Evolutionary conservation across 2,329 filamentous ascomycete genomes (phyloP).

Genomic region (Orbilia blumenaviensis): DNA sequence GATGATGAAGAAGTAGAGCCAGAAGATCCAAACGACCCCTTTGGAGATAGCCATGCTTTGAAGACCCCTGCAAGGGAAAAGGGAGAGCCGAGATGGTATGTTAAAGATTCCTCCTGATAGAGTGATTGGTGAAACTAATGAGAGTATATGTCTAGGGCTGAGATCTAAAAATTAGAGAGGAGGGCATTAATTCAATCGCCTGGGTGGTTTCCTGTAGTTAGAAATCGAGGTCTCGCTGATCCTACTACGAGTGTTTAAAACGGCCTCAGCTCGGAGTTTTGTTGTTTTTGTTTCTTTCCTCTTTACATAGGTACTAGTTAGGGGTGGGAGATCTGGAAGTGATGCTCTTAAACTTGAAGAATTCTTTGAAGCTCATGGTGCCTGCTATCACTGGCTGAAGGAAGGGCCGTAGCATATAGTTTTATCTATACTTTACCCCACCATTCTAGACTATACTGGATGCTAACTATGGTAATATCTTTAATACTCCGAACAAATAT

Average conservation of each 20-base stretch:
- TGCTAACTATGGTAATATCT: too few relatives aligned
- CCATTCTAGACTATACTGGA: too few relatives aligned
- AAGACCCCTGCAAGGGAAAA: constrained; percentile 65
- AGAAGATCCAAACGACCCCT: constrained; percentile 80
- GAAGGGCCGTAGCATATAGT: too few relatives aligned
- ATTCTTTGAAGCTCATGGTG: too few relatives aligned
- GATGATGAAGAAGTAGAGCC: constrained; percentile 69
- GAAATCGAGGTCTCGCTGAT: not conserved
- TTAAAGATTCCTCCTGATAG: not conserved
- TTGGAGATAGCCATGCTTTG: constrained; percentile 81
- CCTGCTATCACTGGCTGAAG: too few relatives aligned
- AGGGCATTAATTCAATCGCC: not conserved
- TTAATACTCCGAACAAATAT: too few relatives aligned
- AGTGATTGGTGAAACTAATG: not conserved
- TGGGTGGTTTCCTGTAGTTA: not conserved
- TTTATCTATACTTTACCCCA: too few relatives aligned
- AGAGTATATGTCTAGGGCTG: constrained; percentile 6
- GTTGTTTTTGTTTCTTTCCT: not conserved
- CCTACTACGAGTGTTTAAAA: too few relatives aligned
- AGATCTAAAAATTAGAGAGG: not conserved
- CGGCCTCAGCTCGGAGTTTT: not conserved
- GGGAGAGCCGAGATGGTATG: constrained; percentile 58
- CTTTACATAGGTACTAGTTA: not conserved
- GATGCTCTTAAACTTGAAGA: too few relatives aligned
- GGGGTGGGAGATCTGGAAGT: not conserved